Evolutionary conservation across 2,329 filamentous ascomycete genomes (phyloP).

Genomic region (Metarhizium album): DNA sequence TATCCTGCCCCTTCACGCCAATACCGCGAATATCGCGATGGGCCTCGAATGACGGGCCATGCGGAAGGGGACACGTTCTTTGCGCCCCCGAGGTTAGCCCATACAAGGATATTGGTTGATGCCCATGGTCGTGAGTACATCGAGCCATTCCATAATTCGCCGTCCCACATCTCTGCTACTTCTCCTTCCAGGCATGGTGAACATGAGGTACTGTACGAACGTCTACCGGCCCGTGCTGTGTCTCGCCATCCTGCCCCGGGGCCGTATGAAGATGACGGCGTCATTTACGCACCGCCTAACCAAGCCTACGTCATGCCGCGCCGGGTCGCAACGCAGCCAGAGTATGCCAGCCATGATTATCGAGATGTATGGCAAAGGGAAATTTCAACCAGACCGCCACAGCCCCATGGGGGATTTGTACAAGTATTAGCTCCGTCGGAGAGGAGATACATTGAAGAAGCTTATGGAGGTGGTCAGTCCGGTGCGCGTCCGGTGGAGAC

Average conservation of each 20-base stretch:
- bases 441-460: conserved; percentile 32
- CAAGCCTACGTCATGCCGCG: conserved; percentile 39
- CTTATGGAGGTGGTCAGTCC: conserved; percentile 40
- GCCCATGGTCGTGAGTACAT: conserved; percentile 72
- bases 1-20: conserved; percentile 31
- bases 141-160: conserved; percentile 35
- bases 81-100: conserved; percentile 39
- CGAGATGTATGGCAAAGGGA: conserved; percentile 47
- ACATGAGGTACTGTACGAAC: conserved; percentile 55
- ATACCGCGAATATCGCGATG: conserved; percentile 32
- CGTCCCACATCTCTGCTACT: conserved; percentile 42
- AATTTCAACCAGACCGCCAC: conserved; percentile 40
- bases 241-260: conserved; percentile 38
- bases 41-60: conserved; percentile 35
- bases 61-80: conserved; percentile 41
- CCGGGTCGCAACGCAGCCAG: conserved; percentile 52
- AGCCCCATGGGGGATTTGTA: conserved; percentile 33
- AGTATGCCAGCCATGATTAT: conserved; percentile 40
- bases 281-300: conserved; percentile 40
- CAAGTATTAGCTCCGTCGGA: conserved; percentile 33
- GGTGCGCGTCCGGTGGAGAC: conserved; percentile 46
- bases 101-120: conserved; percentile 66
- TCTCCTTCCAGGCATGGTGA: conserved; percentile 35
- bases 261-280: conserved; percentile 37
- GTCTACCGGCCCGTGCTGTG: conserved; percentile 40